Evolutionary conservation across 1,139 yeast species (phyloP), one percentile per base, ranked within the genome.

Genomic region (Zygoascus hellenicus): DNA sequence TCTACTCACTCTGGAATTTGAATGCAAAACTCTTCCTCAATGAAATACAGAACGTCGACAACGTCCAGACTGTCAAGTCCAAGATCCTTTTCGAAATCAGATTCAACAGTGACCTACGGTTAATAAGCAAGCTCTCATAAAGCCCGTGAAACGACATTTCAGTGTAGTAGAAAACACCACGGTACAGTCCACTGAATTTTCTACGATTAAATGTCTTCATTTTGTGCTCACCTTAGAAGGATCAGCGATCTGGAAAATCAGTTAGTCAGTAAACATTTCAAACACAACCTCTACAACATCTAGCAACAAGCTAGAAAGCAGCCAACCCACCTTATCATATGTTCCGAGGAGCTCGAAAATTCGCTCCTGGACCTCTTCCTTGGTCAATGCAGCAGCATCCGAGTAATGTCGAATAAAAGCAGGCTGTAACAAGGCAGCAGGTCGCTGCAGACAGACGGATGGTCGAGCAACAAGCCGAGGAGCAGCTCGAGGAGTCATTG

Each of bases 11-110:
- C 96, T 43, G 95, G 95, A 64, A 88, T 87, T 66, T 83, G 87
- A 52, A 76, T 72, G 54, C 71, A 69, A 57, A 71, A 71, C 58
- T 71, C 76, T 50, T 85, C 95, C 69, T 88, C 96, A 53, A 88
- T 78, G 61, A 85, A 94, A 89, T 88, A 86, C 38, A 88, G 77
- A 35, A 86, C 90, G 65, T 88, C 96, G 39, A 86, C 96, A 32
- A 85, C 83, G 60, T 88, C 96, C 64, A 88, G 77, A 15, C 94
- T 83, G 69, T 88, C 96, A 58, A 87, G 76, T 1, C 95, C 95
- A 55, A 88, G 75, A 63, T 88, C 96, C 54, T 77, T 81, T 41
- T 78, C 70, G 64, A 83, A 85, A 28, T 81, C 73, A 3, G 94
- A 77, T 9, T 69, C 68, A 48, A 78, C 77, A n/a, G 76, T 69